phyloP scores from a whole-genome alignment of 1,139 yeast genomes.

The Candida sp. region DNA sequence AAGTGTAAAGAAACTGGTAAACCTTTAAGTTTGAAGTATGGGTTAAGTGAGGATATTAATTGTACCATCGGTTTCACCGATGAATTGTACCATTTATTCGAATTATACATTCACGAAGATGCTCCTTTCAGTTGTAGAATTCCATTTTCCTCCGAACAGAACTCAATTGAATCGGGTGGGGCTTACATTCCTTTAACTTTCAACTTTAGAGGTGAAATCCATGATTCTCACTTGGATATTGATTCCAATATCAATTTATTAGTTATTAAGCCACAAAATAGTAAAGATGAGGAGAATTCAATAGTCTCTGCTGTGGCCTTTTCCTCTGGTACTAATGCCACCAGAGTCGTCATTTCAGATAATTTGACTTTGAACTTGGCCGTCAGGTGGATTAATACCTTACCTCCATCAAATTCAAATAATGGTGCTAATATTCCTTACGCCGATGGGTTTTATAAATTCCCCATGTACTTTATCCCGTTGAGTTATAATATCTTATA shows the following conservation, averaged over 20 bases:
- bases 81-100: conserved; percentile 68
- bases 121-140: conserved; percentile 71
- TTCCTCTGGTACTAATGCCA: conserved; percentile 61
- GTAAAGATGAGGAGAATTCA: conserved; percentile 28
- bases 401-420: conserved; percentile 14
- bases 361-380: conserved; percentile 55
- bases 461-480: conserved; percentile 29
- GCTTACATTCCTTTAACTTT: conserved; percentile 60
- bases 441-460: conserved; percentile 40
- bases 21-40: conserved; percentile 54
- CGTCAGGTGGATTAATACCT: conserved; percentile 51
- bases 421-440: conserved; percentile 30
- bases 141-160: conserved; percentile 44
- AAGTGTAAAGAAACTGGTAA: conserved; percentile 61
- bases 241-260: conserved; percentile 59
- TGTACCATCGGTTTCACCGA: conserved; percentile 68
- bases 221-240: conserved; percentile 67
- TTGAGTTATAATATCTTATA: conserved; percentile 22
- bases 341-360: conserved; percentile 67
- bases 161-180: conserved; percentile 44
- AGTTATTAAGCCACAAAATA: conserved; percentile 37
- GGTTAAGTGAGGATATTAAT: conserved; percentile 48
- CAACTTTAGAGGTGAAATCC: conserved; percentile 64
- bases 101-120: conserved; percentile 73
- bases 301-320: conserved; percentile 56